Evolutionary conservation across 345 rosid species (phyloP).

Genomic region (Melastoma malabathricum): DNA sequence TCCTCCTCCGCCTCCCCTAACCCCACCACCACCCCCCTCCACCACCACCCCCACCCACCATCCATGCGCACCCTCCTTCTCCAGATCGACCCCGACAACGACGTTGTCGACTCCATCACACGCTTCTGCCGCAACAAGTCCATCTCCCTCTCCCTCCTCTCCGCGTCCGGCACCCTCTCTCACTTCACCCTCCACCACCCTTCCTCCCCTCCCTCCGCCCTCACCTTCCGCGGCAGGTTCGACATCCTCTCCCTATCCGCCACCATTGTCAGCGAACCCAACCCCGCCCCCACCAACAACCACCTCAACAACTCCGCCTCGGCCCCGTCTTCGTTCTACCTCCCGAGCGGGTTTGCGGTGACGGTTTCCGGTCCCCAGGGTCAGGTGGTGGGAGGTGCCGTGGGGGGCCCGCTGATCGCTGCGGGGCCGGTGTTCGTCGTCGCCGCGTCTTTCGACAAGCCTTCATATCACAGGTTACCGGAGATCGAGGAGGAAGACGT

Average conservation of each 20-base stretch:
- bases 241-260: conserved; percentile 30
- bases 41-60: conserved; percentile 13
- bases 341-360: conserved; percentile 20
- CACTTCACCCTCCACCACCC: conserved; percentile 36
- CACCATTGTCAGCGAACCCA: conserved; percentile 26
- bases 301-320: not conserved
- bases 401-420: conserved; percentile 32
- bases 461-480: conserved; percentile 19
- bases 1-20: conserved; percentile 7
- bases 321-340: conserved; percentile 1
- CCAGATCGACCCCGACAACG: conserved; percentile 39
- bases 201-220: conserved; percentile 24
- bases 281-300: not conserved
- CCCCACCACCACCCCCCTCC: conserved; percentile 19
- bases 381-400: conserved; percentile 38
- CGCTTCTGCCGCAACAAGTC: conserved; percentile 19
- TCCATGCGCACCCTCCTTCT: conserved; percentile 32
- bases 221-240: conserved; percentile 31
- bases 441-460: conserved; percentile 22
- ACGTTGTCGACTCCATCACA: conserved; percentile 24
- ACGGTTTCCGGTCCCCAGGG: conserved; percentile 35
- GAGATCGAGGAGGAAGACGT: conserved; percentile 21
- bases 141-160: conserved; percentile 19
- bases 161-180: conserved; percentile 33
- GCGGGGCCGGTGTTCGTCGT: conserved; percentile 26